Evolutionary conservation across 176 grass and related monocot species (phyloP).

Genomic region (Rhipidocladum racemiflorum): DNA sequence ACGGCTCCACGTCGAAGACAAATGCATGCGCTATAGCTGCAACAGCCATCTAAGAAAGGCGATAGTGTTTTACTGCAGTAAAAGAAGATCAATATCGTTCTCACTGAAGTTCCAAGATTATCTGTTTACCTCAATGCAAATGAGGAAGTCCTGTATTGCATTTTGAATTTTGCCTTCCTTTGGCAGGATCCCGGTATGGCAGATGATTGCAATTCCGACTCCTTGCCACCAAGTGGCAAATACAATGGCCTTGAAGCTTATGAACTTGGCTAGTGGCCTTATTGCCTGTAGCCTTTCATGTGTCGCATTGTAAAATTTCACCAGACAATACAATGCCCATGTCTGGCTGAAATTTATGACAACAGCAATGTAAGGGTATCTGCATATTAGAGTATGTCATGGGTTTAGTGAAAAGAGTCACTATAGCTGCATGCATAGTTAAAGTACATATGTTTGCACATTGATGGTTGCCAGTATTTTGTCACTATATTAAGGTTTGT

Average conservation of each 20-base stretch:
- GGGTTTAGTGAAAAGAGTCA: background rate
- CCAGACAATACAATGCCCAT: slow-evolving; percentile 90
- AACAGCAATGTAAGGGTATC: slow-evolving; percentile 78
- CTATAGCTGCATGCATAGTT: background rate
- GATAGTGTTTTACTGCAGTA: slow-evolving; percentile 1
- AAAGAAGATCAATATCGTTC: background rate
- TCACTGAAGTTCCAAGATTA: slow-evolving; percentile 7
- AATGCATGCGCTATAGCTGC: slow-evolving; percentile 69
- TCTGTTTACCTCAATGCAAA: slow-evolving; percentile 75
- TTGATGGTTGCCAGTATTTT: background rate
- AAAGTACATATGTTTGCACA: background rate
- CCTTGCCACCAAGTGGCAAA: slow-evolving; percentile 99
- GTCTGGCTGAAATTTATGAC: slow-evolving; percentile 93
- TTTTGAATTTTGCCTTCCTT: slow-evolving; percentile 71
- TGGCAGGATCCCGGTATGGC: slow-evolving; percentile 60
- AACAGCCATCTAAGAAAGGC: slow-evolving; percentile 68
- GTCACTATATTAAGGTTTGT: background rate
- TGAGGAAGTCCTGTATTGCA: slow-evolving; percentile 77
- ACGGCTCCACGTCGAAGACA: slow-evolving; percentile 63
- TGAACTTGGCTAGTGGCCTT: slow-evolving; percentile 85
- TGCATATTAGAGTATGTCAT: slow-evolving; percentile 25
- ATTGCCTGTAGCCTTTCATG: slow-evolving; percentile 64
- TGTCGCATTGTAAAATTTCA: slow-evolving; percentile 83
- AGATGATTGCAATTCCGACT: slow-evolving; percentile 69
- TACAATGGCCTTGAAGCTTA: slow-evolving; percentile 98